Conservation (phyloP, 306 rosid genomes). For the Macrotyloma uniflorum region DNA sequence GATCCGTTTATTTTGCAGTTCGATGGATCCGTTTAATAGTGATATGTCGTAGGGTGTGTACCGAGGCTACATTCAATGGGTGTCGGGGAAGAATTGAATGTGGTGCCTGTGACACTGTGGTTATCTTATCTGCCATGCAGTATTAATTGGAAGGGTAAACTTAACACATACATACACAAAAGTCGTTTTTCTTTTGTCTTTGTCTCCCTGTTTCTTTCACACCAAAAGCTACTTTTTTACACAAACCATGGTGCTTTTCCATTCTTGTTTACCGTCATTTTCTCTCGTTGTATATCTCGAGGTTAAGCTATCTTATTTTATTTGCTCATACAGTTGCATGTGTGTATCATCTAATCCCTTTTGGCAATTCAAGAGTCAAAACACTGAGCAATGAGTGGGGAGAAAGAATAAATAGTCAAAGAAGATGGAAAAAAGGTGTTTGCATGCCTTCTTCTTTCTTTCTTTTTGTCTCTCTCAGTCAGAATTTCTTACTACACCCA, state of each 20-base stretch:
- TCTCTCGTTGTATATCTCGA: conserved; percentile 45
- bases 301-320: conserved; percentile 4
- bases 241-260: conserved; percentile 46
- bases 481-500: conserved; percentile 17
- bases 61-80: conserved; percentile 37
- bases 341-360: conserved; percentile 12
- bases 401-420: neutral
- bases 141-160: conserved; percentile 23
- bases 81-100: conserved; percentile 49
- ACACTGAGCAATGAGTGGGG: conserved; percentile 7
- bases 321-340: too few species aligned
- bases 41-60: neutral
- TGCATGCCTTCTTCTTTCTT: neutral
- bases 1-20: neutral
- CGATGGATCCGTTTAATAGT: neutral
- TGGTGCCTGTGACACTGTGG: conserved; percentile 7
- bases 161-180: neutral
- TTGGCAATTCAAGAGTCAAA: conserved; percentile 35
- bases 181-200: conserved; percentile 39
- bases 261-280: conserved; percentile 48
- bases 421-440: conserved; percentile 9
- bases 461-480: conserved; percentile 28
- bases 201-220: conserved; percentile 39
- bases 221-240: conserved; percentile 43
- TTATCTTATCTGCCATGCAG: conserved; percentile 27